phyloP scores from a whole-genome alignment of 1,139 yeast species.

The Yamadazyma atlantica region DNA sequence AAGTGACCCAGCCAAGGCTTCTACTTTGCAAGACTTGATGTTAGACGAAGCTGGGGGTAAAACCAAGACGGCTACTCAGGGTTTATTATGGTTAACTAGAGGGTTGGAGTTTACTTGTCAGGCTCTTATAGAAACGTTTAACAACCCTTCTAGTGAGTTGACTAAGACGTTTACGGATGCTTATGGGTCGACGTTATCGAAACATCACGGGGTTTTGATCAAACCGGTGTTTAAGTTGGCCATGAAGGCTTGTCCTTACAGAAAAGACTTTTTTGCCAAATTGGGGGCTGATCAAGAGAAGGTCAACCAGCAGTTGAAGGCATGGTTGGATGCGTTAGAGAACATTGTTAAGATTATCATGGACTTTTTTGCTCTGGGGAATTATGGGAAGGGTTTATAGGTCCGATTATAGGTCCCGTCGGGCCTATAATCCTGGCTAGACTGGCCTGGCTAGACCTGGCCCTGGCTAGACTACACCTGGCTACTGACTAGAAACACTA shows the following conservation, averaged over 20 bases:
- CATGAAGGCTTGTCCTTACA: constrained; percentile 93
- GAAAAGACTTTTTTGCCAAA: constrained; percentile 81
- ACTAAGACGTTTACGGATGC: constrained; percentile 80
- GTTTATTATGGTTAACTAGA: constrained; percentile 81
- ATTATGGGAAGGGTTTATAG: constrained; percentile 87
- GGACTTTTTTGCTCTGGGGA: constrained; percentile 74
- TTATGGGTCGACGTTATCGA: constrained; percentile 72
- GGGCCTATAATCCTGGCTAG: too few relatives aligned
- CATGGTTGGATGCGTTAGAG: constrained; percentile 79
- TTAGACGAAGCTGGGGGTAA: constrained; percentile 65
- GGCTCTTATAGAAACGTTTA: constrained; percentile 79
- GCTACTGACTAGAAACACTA: too few relatives aligned
- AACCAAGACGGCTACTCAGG: constrained; percentile 84
- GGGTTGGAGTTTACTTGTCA: constrained; percentile 88
- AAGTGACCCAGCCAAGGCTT: constrained; percentile 60
- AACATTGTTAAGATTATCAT: constrained; percentile 69
- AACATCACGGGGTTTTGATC: constrained; percentile 78
- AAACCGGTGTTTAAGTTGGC: constrained; percentile 90
- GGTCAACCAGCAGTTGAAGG: constrained; percentile 62
- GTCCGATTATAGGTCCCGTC: too few relatives aligned
- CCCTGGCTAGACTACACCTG: too few relatives aligned
- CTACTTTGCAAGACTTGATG: constrained; percentile 76
- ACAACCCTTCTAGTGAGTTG: constrained; percentile 61
- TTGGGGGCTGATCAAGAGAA: constrained; percentile 70
- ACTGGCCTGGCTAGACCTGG: too few relatives aligned